Evolutionary conservation across 1,284 basidiomycete species (phyloP), one percentile per base, ranked within the genome.

Genomic region (Irpex sp.): DNA sequence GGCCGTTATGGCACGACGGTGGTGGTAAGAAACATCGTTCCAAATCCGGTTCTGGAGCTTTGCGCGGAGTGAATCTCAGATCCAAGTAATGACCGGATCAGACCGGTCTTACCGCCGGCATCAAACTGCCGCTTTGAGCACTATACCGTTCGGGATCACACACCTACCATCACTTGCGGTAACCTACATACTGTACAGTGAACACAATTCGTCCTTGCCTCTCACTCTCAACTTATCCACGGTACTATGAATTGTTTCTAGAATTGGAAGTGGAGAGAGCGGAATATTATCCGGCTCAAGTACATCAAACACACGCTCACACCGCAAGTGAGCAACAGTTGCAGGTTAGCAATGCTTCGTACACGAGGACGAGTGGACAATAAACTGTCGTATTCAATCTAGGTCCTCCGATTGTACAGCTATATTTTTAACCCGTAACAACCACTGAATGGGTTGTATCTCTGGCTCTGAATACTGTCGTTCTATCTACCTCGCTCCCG

Each of bases 1-100:
- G 11, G 33, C 9, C 13, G 53, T 11, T 26, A 55, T 35, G 31
- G 21, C 13, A 35, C 53, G 31, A 17, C 9, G 53, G 53, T 33
- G 53, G 53, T 26, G 33, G 53, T 55, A 55, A 55, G 53, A 55
- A 55, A 55, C 53, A 55, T 55, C 53, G 31, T 55, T 55, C 53
- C 53, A 55, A 55, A 55, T 55, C 53, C 21, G 53, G 53, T 33
- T 13, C 33, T 55, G 26, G 11, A 26, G 49, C 49, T 55, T 33
- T 33, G 26, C 53, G 17, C 9, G n/a, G 21, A 35, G 9, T 55
- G 9, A 17, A 55, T 55, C 53, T 55, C 11, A 55, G 53, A 55
- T 55, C 53, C 6, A 8, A 9, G 53, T 13, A 13, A 8, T 26
- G 13, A 26, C 17, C 53, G 53, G 53, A 55, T 33, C 26, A 55